phyloP scores from a whole-genome alignment of 2,329 filamentous ascomycete genomes.

The Sarocladium brachiariae region DNA sequence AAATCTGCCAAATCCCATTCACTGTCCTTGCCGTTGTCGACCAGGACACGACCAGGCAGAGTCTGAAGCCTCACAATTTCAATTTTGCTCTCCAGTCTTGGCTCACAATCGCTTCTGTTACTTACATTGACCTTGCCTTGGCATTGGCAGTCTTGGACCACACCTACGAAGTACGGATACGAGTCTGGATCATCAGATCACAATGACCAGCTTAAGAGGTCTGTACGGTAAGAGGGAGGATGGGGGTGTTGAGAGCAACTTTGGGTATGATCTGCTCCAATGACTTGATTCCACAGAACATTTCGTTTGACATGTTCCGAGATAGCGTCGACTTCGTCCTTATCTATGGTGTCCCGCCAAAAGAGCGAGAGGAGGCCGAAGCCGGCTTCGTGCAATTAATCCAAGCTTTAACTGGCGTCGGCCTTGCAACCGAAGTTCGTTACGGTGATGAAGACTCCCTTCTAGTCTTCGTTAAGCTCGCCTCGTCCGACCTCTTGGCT shows the following conservation, averaged over 20 bases:
- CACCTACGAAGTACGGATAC: not conserved
- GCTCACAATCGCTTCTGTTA: too few species aligned
- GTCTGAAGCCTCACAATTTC: not conserved
- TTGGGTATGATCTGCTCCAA: slow-evolving; percentile 27
- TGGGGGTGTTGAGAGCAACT: slow-evolving; percentile 28
- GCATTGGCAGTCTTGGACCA: not conserved
- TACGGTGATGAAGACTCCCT: slow-evolving; percentile 68
- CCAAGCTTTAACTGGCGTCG: slow-evolving; percentile 65
- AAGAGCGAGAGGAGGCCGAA: slow-evolving; percentile 62
- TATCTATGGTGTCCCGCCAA: slow-evolving; percentile 64
- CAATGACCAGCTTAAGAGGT: slow-evolving; percentile 28
- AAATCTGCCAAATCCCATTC: not conserved
- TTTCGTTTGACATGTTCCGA: not conserved
- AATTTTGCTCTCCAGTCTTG: too few species aligned
- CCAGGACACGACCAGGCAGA: not conserved
- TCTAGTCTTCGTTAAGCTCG: slow-evolving; percentile 75
- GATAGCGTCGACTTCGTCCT: slow-evolving; percentile 81
- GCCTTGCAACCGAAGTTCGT: slow-evolving; percentile 83
- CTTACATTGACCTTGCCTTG: too few species aligned
- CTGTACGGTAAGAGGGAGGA: slow-evolving; percentile 24
- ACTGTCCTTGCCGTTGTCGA: not conserved
- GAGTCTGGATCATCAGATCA: not conserved
- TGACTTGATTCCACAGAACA: not conserved
- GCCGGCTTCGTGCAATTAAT: slow-evolving; percentile 73
- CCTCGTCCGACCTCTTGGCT: slow-evolving; percentile 66